Evolutionary conservation across 805 yeast species (phyloP), one percentile per base, ranked within the genome.

Genomic region (Metschnikowia bowlesiae): DNA sequence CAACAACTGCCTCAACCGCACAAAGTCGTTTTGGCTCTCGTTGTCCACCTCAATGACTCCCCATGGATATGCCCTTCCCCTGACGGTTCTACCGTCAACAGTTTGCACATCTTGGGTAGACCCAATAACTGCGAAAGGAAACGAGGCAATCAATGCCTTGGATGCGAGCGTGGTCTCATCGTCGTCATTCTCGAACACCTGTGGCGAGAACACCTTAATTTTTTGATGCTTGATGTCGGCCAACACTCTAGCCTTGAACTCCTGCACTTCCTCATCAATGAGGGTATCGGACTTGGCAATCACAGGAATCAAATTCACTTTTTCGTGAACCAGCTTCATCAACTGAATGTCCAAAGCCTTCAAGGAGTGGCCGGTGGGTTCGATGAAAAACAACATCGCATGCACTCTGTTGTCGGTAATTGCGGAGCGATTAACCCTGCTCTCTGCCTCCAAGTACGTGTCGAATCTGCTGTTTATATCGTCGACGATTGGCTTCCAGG

Each of bases 21-120:
- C 83, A 67, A 92, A 94, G 71, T 92, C 99, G 68, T 90, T 87
- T 67, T 94, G 97, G 50, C 83, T 83, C 72, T 89, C 94, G 67
- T 94, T 92, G 68, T 90, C 97, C 59, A 94, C 91, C 71, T 94
- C 97, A 62, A 94, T 87, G 22, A 87, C 78, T 58, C 98, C 98
- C 99, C 99, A 94, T 54, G 98, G 97, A 68, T 92, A 92, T 54
- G 81, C 74, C 72, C 99, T 87, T 59, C 96, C 97, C 69, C 97
- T 83, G 41, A 91, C 95, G 40, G 66, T 58, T 66, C 88, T 80
- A 39, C 97, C 97, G 63, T 87, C 94, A 39, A 78, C 66, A 42
- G 80, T 77, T 59, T 83, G 83, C 34, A 87, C 84, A 55, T 82
- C 83, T 52, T 74, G 71, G 22, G 94, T 87, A 22, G 97, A 89